These are phyloP conservation scores for Colletotrichum ledebouriae DNA, from an alignment of 2,329 filamentous ascomycete species.

Conservation along the genomic window DNA sequence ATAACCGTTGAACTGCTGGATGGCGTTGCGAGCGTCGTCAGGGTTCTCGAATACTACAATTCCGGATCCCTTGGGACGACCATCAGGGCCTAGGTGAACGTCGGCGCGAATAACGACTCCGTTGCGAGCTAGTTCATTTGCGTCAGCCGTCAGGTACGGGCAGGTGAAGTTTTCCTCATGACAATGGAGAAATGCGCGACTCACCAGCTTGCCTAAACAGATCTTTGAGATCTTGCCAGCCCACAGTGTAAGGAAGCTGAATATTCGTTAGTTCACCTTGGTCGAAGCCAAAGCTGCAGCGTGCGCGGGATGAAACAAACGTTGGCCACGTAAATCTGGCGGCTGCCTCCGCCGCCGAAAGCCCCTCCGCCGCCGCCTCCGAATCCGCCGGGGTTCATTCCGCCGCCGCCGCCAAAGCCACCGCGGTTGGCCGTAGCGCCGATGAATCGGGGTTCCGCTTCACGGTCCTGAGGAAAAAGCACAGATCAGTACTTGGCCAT, in stretches of 20 bases:
- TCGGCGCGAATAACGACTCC: constrained; percentile 93
- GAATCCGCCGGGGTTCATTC: constrained; percentile 63
- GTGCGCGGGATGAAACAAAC: constrained; percentile 74
- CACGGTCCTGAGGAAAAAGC: constrained; percentile 79
- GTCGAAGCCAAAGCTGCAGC: constrained; percentile 39
- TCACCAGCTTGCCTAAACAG: constrained; percentile 97
- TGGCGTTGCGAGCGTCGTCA: constrained; percentile 95
- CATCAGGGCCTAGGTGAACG: constrained; percentile 91
- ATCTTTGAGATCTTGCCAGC: constrained; percentile 99
- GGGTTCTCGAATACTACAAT: constrained; percentile 97
- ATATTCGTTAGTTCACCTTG: constrained; percentile 46
- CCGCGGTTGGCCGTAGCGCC: constrained; percentile 76
- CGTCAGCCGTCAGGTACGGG: not conserved
- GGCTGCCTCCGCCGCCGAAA: constrained; percentile 69
- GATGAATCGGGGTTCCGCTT: constrained; percentile 96
- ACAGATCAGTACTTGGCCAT: constrained; percentile 42
- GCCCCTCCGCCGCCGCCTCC: constrained; percentile 59
- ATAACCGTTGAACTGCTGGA: constrained; percentile 97
- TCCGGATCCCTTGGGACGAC: constrained; percentile 94
- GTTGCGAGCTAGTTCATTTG: constrained; percentile 61
- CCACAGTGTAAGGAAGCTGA: constrained; percentile 95
- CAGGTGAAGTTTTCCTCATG: not conserved
- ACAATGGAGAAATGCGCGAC: constrained; percentile 52
- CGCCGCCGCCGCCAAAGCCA: constrained; percentile 71
- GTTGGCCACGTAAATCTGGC: constrained; percentile 98